phyloP scores from a whole-genome alignment of 108 stramenopile genomes.

The Epipyxis sp. region DNA sequence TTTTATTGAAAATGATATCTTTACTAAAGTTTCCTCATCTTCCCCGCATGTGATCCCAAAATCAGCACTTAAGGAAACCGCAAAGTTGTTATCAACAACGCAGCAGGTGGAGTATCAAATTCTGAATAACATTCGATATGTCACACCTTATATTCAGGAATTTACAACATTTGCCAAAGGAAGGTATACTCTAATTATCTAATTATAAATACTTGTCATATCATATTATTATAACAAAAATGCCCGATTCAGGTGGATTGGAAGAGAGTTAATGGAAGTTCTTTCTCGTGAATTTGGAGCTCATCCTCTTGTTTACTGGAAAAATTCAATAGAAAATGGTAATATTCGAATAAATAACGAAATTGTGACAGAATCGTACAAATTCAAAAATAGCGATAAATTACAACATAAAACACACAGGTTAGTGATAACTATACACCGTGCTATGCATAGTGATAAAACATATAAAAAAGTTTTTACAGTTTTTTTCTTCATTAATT shows the following conservation, averaged over 20 bases:
- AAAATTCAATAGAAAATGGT: slow-evolving; percentile 41
- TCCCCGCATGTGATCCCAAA: too few species aligned
- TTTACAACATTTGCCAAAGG: slow-evolving; percentile 24
- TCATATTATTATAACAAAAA: too few species aligned
- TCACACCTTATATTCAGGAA: neutral
- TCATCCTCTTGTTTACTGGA: slow-evolving; percentile 49
- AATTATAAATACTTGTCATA: too few species aligned
- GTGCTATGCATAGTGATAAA: neutral
- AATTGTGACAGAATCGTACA: slow-evolving; percentile 7
- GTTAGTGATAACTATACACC: neutral
- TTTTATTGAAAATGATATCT: too few species aligned
- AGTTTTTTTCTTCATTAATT: neutral
- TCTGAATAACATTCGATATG: slow-evolving; percentile 3
- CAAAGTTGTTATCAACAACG: too few species aligned
- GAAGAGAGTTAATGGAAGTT: slow-evolving; percentile 46
- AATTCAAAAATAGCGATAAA: slow-evolving; percentile 32
- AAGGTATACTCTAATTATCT: too few species aligned
- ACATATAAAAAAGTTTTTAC: neutral
- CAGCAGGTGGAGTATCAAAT: too few species aligned
- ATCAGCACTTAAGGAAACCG: too few species aligned
- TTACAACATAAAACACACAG: slow-evolving; percentile 38
- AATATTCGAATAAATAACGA: slow-evolving; percentile 48
- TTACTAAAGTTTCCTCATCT: too few species aligned
- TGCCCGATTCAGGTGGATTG: too few species aligned
- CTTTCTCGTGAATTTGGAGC: slow-evolving; percentile 50